These are phyloP conservation scores for Yamadazyma blattariae DNA, from an alignment of 1,139 yeast genomes.

Conservation along the genomic window DNA sequence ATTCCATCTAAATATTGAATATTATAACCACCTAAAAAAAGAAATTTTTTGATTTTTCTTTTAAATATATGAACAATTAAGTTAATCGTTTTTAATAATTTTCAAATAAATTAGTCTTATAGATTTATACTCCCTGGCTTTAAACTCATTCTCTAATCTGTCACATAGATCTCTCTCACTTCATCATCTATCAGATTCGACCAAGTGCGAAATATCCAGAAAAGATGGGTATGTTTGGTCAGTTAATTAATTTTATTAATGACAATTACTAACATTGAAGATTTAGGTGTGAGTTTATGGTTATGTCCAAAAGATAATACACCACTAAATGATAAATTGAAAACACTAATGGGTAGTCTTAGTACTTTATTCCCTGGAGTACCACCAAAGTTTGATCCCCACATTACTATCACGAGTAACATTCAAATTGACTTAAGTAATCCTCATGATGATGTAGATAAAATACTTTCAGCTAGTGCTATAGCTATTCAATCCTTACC, in stretches of 20 bases:
- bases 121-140: too few species aligned
- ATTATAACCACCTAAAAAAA: background rate
- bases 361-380: slow-evolving; percentile 71
- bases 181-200: too few species aligned
- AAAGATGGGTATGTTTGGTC: slow-evolving; percentile 6
- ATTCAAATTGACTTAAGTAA: slow-evolving; percentile 41
- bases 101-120: too few species aligned
- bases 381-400: slow-evolving; percentile 67
- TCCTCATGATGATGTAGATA: slow-evolving; percentile 54
- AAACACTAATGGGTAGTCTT: slow-evolving; percentile 60
- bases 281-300: slow-evolving; percentile 65
- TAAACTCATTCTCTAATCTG: too few species aligned
- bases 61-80: too few species aligned
- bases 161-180: too few species aligned
- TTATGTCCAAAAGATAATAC: slow-evolving; percentile 63
- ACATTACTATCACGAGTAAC: slow-evolving; percentile 69
- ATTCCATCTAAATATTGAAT: slow-evolving; percentile 43
- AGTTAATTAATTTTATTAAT: too few species aligned
- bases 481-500: slow-evolving; percentile 59
- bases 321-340: slow-evolving; percentile 54
- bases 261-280: slow-evolving; percentile 10
- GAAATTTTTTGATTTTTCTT: too few species aligned
- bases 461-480: slow-evolving; percentile 60
- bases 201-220: background rate
- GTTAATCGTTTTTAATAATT: too few species aligned